Evolutionary conservation across 2,329 filamentous ascomycete species (phyloP).

Genomic region (Beauveria asiatica): DNA sequence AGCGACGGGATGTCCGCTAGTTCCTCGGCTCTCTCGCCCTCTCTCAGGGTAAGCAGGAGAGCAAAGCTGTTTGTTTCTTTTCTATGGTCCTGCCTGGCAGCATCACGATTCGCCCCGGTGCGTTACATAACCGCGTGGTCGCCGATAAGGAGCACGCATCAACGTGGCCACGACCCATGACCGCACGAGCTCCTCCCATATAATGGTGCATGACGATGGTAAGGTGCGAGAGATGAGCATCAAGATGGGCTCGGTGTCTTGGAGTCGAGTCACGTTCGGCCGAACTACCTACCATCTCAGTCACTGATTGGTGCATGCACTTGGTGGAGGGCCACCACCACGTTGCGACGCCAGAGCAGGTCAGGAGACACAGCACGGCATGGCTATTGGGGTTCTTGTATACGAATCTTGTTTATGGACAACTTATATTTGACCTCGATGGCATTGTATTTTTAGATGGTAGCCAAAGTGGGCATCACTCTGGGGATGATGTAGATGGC

Average conservation of each 20-base stretch:
- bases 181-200: constrained; percentile 18
- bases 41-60: not conserved
- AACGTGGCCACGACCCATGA: constrained; percentile 18
- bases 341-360: constrained; percentile 8
- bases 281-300: constrained; percentile 18
- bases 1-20: not conserved
- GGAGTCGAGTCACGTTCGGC: constrained; percentile 28
- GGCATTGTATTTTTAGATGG: constrained; percentile 10
- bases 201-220: constrained; percentile 16
- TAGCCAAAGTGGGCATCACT: not conserved
- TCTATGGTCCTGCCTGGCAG: not conserved
- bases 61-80: not conserved
- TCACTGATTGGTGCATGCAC: constrained; percentile 13
- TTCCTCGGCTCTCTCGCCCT: not conserved
- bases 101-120: constrained; percentile 13
- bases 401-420: not conserved
- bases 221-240: constrained; percentile 4
- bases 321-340: constrained; percentile 14
- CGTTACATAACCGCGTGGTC: constrained; percentile 25
- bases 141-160: not conserved
- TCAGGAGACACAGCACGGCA: constrained; percentile 9
- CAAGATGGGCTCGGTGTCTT: constrained; percentile 27
- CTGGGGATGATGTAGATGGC: not conserved
- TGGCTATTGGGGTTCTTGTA: not conserved
- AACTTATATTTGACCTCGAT: not conserved